Evolutionary conservation across 2,329 filamentous ascomycete species (phyloP), one percentile per base, ranked within the genome.

Genomic region (Talaromyces funiculosus): DNA sequence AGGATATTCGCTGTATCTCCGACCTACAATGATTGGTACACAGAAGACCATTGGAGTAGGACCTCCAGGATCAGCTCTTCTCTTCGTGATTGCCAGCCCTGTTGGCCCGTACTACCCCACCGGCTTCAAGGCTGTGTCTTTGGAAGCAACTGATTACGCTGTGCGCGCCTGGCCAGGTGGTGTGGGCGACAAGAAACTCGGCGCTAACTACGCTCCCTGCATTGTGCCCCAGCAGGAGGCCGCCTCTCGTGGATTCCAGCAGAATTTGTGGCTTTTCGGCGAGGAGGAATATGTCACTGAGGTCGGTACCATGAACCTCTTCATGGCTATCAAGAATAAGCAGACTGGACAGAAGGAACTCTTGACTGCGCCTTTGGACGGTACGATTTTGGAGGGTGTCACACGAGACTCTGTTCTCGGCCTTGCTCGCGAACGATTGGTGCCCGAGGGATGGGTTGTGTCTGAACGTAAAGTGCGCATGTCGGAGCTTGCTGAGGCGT

Each of bases 241-340:
- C 43, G 91, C 92, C 49, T 89, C 87, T 75, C 86, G 92, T 60
- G 94, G 94, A 22, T 96, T 92, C 83, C 93, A 97, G 79, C 94
- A 99, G 81, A 99, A 97, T 78, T 83, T 99, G 58, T 99, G 94
- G 94, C 81, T 99, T 33, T 99, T 97, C 72, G 92, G 92, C 45
- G 88, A 95, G 71, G 91, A 97, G 76, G 91, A 97, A 75, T 96
- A 88, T 71, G 88, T 97, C 61, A 99, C 94, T 51, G 94, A 99
- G 78, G 94, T 97, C 60, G 94, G 94, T 70, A 97, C 94, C 61
- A 99, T 99, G 94, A 99, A 99, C 79, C 86, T 99, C 74, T 99
- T 97, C 71, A 88, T 89, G 33, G 92, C 89, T 43, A 78, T 97
- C 68, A 86, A 86, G 78, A 86, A 95, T 80, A 90, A 90, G 82